Evolutionary conservation across 208 protist genomes (phyloP).

Genomic region (Trichomonas tenax): DNA sequence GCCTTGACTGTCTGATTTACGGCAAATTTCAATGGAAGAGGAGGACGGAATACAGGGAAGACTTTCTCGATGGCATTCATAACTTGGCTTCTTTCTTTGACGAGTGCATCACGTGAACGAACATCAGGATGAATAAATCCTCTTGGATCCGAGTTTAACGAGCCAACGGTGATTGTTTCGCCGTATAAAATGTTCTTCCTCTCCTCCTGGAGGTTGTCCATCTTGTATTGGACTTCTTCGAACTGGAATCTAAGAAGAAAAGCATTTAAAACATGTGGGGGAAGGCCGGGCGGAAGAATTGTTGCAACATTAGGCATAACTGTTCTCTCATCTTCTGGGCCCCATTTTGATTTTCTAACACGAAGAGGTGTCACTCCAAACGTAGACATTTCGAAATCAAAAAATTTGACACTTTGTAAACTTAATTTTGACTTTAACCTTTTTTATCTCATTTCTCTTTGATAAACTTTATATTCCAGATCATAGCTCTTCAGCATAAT

Average conservation of each 20-base stretch:
- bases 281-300: not conserved
- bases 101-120: not conserved
- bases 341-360: slow-evolving; percentile 12
- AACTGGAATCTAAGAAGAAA: not conserved
- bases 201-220: not conserved
- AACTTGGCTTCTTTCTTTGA: not conserved
- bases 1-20: not conserved
- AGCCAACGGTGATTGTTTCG: not conserved
- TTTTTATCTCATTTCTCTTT: too few relatives aligned
- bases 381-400: not conserved
- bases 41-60: not conserved
- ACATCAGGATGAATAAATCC: not conserved
- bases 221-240: slow-evolving; percentile 18
- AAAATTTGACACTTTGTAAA: too few relatives aligned
- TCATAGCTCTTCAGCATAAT: too few relatives aligned
- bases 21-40: not conserved
- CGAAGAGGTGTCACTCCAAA: not conserved
- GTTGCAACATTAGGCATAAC: not conserved
- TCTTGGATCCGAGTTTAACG: not conserved
- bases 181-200: not conserved
- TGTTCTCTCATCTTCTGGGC: not conserved
- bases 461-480: too few relatives aligned
- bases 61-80: not conserved
- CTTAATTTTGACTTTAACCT: too few relatives aligned
- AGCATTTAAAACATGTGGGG: not conserved